Base-by-base conservation (phyloP, 2,329 filamentous ascomycete genomes). In the Alternaria triticimaculans region DNA sequence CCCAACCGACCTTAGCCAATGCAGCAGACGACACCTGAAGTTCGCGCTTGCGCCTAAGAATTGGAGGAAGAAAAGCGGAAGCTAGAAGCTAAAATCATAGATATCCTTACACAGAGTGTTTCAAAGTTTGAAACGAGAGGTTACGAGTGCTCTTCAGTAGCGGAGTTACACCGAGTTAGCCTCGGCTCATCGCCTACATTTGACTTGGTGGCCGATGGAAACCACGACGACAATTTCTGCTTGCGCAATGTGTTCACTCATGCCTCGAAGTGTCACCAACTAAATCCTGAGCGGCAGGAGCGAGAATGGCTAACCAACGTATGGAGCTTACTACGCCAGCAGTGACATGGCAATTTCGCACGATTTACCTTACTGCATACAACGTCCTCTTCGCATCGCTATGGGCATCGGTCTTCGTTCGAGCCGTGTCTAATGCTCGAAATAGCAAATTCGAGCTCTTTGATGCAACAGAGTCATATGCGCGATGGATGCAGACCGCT, bases 401-500 rank as follows among this genome's bases (percentile, higher is more conserved):
- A 10, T 75, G 72, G 72, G 44, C 48, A 2, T 65, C 62, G 4
- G 33, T 70, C 2, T 65, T 70, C 21, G 14, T 61, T 15, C 59
- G 14, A 21, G 59, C 69, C 10, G 2, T 65, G 11, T 37, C 18
- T 3, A 30, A 65, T 26, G 30, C 43, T 6, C 26, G 43, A 3
- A 7, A 33, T 5, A 55, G 51, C 9, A 63, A 48, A n/a, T 14
- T 44, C 3, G 53, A 56, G 2, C 33, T 73, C 26, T 75, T 75
- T 30, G 30, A 41, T 9, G 58, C 55, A 0, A 70, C 72, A 1
- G 67, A 69, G 21, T 20, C 68, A 3, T 57, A 55, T 2, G 65
- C 65, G 5, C 66, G 70, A 46, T 72, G 69, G 67, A 60, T 71
- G 1, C 72, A 75, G 23, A 75, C 72, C 0, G 45, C 64, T 1